A percentile compares a stretch with the other conserved stretches of the same genome.
Evolutionary conservation across 148 eudicot species (phyloP).

Genomic region (Nyssa sinensis): DNA sequence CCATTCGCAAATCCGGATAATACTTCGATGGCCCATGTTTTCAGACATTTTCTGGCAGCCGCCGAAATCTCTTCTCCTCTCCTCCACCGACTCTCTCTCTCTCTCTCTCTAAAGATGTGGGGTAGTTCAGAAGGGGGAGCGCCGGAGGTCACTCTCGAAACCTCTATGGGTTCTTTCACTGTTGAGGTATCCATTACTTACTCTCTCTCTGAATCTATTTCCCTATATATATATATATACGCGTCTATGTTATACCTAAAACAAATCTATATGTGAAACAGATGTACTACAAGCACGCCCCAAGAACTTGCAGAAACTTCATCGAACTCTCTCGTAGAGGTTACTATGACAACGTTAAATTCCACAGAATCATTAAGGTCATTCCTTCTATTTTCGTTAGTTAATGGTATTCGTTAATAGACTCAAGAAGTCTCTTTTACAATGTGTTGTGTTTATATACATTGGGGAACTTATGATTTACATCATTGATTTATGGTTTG

Average conservation of each 20-base stretch:
- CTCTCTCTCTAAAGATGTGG: slow-evolving; percentile 33
- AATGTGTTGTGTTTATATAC: neutral
- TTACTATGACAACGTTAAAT: slow-evolving; percentile 76
- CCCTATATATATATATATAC: too few relatives aligned
- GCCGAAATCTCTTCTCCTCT: too few relatives aligned
- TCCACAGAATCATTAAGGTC: slow-evolving; percentile 88
- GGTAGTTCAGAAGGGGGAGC: slow-evolving; percentile 67
- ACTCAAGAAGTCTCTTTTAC: neutral
- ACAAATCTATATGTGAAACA: neutral
- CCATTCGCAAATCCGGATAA: too few relatives aligned
- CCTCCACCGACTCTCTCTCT: neutral
- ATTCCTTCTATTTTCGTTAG: neutral
- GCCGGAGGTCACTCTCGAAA: slow-evolving; percentile 89
- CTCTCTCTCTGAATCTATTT: neutral
- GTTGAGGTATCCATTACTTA: slow-evolving; percentile 50
- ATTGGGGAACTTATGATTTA: slow-evolving; percentile 6
- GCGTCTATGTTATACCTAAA: too few relatives aligned
- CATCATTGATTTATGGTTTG: slow-evolving; percentile 7
- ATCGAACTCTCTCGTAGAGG: slow-evolving; percentile 87
- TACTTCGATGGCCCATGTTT: too few relatives aligned
- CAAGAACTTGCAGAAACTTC: slow-evolving; percentile 84
- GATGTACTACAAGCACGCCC: slow-evolving; percentile 92
- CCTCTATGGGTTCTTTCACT: slow-evolving; percentile 94
- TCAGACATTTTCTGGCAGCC: too few relatives aligned
- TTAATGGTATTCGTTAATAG: neutral